These are phyloP conservation scores for Colletotrichum costaricense DNA, from an alignment of 2,329 filamentous ascomycete genomes.

Conservation along the genomic window DNA sequence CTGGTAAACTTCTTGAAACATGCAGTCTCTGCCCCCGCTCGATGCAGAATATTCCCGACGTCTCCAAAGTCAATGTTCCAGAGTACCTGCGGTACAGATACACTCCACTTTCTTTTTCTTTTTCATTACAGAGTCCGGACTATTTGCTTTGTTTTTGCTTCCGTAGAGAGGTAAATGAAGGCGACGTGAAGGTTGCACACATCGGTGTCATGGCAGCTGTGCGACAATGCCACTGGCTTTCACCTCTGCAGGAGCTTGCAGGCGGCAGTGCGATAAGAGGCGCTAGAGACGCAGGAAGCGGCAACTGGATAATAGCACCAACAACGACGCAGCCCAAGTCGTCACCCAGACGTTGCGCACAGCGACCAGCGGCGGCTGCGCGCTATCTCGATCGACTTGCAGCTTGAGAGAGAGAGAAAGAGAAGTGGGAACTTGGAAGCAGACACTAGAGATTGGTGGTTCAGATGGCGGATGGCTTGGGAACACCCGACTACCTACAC, in stretches of 20 bases:
- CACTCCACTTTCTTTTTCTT: background rate
- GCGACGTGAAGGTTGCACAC: background rate
- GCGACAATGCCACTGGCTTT: background rate
- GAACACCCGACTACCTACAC: background rate
- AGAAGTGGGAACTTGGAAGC: background rate
- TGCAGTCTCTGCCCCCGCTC: conserved; percentile 13
- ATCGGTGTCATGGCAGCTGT: background rate
- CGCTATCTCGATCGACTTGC: conserved; percentile 25
- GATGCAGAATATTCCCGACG: conserved; percentile 3
- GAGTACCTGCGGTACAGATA: too few species aligned
- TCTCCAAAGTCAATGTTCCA: background rate
- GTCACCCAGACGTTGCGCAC: conserved; percentile 33
- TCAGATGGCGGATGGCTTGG: background rate
- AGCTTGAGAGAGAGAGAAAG: background rate
- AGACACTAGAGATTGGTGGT: background rate
- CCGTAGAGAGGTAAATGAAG: background rate
- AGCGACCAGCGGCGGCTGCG: conserved; percentile 17
- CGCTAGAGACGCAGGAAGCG: background rate
- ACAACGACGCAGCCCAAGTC: background rate
- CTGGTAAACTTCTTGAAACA: conserved; percentile 22
- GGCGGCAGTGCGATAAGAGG: background rate
- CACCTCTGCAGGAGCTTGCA: background rate
- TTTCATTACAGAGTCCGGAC: background rate
- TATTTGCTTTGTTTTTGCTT: background rate
- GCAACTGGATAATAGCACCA: conserved; percentile 6